Conservation (phyloP, 2,329 filamentous ascomycete genomes). For the Colletotrichum abscissum region DNA sequence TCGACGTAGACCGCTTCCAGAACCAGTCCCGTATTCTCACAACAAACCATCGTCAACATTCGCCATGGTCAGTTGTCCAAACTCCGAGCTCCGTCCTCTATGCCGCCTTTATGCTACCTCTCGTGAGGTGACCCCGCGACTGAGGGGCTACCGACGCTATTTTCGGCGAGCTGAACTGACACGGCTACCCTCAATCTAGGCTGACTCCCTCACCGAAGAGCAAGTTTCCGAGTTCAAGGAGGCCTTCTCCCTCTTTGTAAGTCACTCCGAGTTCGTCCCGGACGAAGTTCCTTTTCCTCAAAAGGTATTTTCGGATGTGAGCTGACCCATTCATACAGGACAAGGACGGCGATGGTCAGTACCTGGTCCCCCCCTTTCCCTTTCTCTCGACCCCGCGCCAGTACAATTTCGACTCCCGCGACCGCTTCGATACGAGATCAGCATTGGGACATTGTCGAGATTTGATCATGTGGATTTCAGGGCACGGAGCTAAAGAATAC, state of each 20-base stretch:
- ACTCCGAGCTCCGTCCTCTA: neutral
- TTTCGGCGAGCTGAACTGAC: slow-evolving; percentile 29
- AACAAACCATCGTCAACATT: neutral
- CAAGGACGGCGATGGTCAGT: slow-evolving; percentile 92
- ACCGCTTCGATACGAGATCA: slow-evolving; percentile 5
- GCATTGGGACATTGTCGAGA: neutral
- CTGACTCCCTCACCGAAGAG: slow-evolving; percentile 98
- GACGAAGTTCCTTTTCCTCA: neutral
- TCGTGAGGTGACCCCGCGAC: slow-evolving; percentile 28
- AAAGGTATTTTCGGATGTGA: slow-evolving; percentile 31
- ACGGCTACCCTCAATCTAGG: slow-evolving; percentile 62
- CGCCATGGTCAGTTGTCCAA: slow-evolving; percentile 24
- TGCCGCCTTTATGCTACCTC: neutral
- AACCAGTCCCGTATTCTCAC: neutral
- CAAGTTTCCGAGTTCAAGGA: slow-evolving; percentile 99
- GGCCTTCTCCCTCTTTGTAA: slow-evolving; percentile 99
- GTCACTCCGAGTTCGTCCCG: slow-evolving; percentile 49
- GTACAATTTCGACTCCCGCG: slow-evolving; percentile 11
- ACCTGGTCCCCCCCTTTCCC: slow-evolving; percentile 7
- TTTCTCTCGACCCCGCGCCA: slow-evolving; percentile 5
- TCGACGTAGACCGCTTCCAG: neutral
- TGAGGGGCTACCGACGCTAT: slow-evolving; percentile 28
- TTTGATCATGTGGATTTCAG: neutral
- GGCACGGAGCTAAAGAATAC: slow-evolving; percentile 40
- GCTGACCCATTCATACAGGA: slow-evolving; percentile 66